A percentile compares a stretch with the other conserved stretches of the same genome.
Conservation (phyloP, 371 early-diverging fungal species). For the Nematocida displodere region DNA sequence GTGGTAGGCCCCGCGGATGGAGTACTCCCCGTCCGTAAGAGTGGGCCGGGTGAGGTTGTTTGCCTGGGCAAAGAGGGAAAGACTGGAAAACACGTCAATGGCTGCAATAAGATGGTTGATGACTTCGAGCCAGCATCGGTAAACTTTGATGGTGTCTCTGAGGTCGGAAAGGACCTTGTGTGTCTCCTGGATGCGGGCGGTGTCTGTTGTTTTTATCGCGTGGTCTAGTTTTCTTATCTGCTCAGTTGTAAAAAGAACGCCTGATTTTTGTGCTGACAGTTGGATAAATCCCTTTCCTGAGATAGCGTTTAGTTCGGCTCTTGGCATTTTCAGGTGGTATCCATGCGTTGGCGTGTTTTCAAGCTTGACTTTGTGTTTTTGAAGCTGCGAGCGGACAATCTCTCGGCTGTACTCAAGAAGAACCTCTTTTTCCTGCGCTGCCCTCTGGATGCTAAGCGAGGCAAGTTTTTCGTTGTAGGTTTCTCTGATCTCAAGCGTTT, state of each 20-base stretch:
- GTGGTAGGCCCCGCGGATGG: conserved; percentile 53
- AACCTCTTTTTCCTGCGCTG: conserved; percentile 52
- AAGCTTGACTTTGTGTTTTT: not conserved
- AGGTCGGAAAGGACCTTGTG: conserved; percentile 40
- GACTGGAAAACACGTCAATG: conserved; percentile 61
- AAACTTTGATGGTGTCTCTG: conserved; percentile 16
- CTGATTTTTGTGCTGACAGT: conserved; percentile 57
- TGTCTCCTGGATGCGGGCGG: conserved; percentile 47
- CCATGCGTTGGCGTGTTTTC: conserved; percentile 25
- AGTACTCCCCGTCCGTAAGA: conserved; percentile 2
- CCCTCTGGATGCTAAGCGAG: conserved; percentile 1
- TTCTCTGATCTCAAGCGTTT: conserved; percentile 4
- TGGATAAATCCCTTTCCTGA: conserved; percentile 54
- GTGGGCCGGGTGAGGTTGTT: conserved; percentile 30
- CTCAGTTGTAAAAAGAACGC: conserved; percentile 62
- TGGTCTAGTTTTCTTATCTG: conserved; percentile 14
- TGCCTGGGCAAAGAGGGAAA: conserved; percentile 53
- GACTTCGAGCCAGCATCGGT: conserved; percentile 52
- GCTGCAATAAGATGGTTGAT: conserved; percentile 61
- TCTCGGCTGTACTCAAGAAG: conserved; percentile 51
- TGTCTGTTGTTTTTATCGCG: conserved; percentile 8
- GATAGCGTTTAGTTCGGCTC: conserved; percentile 54
- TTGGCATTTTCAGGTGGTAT: conserved; percentile 58
- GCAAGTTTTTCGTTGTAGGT: conserved; percentile 15
- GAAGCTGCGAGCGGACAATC: not conserved